A percentile compares a stretch with the other conserved stretches of the same genome.
These are phyloP conservation scores for Marsdenia floribunda DNA, from an alignment of 257 asterid genomes.

Conservation along the genomic window DNA sequence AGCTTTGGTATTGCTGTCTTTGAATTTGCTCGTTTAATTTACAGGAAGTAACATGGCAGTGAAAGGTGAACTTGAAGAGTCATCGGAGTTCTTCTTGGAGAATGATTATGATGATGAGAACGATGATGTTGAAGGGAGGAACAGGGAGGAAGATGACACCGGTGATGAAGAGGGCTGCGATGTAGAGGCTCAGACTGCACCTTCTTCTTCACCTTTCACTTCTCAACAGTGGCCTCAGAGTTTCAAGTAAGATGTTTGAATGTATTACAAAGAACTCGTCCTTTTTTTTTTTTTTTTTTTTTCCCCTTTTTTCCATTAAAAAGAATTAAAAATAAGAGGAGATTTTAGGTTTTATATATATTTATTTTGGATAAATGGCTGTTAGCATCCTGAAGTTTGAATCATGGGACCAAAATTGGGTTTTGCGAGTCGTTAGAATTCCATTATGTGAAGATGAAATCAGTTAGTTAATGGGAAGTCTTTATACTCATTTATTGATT, in stretches of 20 bases:
- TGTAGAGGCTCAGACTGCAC: conserved; percentile 19
- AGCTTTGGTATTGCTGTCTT: background rate
- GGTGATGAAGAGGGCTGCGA: conserved; percentile 22
- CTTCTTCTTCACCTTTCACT: conserved; percentile 32
- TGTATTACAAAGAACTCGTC: background rate
- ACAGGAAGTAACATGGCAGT: background rate
- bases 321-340: too few relatives aligned
- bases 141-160: conserved; percentile 21
- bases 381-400: background rate
- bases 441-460: background rate
- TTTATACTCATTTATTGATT: background rate
- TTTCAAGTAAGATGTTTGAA: conserved; percentile 41
- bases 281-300: background rate
- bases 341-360: too few relatives aligned
- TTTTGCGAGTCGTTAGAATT: background rate
- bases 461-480: too few relatives aligned
- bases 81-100: conserved; percentile 31
- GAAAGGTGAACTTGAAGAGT: background rate
- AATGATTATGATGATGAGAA: conserved; percentile 34
- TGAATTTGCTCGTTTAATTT: background rate
- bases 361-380: background rate
- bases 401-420: background rate
- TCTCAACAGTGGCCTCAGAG: conserved; percentile 97
- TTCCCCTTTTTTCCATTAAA: too few relatives aligned
- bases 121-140: conserved; percentile 6